Evolutionary conservation across 352 stramenopile species (phyloP).

Genomic region (Pythium dissotocum): DNA sequence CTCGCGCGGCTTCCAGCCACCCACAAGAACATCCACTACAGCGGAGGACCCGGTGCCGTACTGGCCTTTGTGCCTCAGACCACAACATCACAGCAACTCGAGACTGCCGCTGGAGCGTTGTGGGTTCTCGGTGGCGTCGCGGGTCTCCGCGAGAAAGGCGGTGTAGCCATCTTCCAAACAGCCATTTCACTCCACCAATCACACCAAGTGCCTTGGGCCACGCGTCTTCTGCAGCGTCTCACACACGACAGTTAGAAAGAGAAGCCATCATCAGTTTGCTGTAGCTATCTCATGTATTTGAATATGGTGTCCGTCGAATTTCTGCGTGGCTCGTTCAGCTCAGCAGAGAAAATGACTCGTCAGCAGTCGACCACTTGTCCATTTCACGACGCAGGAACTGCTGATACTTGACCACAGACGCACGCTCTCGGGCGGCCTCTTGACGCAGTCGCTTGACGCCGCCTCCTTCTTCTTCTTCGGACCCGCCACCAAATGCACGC

Average conservation of each 20-base stretch:
- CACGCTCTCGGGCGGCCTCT: constrained; percentile 56
- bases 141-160: background rate
- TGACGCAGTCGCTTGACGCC: constrained; percentile 49
- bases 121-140: background rate
- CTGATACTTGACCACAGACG: constrained; percentile 49
- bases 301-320: too few relatives aligned
- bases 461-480: constrained; percentile 12
- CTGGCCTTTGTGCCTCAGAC: background rate
- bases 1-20: background rate
- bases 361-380: constrained; percentile 32
- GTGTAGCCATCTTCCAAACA: background rate
- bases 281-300: too few relatives aligned
- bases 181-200: background rate
- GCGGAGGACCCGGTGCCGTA: background rate
- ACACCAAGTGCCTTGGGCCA: background rate
- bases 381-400: constrained; percentile 63
- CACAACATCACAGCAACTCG: background rate
- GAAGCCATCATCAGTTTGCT: too few relatives aligned
- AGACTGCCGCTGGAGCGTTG: background rate
- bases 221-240: background rate
- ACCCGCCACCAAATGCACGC: constrained; percentile 3
- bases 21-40: background rate
- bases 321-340: background rate
- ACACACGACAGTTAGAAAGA: background rate
- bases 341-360: constrained; percentile 3